A percentile compares a stretch with the other conserved stretches of the same genome.
Conservation (phyloP, 805 yeast species). For the Ogataea dorogensis region DNA sequence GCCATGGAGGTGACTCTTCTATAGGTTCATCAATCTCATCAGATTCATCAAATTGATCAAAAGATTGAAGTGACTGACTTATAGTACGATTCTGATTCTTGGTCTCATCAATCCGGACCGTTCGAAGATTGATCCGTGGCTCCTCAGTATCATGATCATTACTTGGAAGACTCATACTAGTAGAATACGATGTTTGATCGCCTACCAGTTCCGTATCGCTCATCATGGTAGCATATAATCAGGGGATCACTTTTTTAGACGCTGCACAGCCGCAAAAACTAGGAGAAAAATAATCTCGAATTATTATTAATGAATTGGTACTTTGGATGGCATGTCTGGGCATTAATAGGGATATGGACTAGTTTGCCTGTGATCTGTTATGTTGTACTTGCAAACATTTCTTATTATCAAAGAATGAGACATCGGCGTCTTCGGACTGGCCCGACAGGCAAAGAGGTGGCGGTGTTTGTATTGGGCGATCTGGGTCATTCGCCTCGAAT, state of each 20-base stretch:
- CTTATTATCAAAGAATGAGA: constrained; percentile 21
- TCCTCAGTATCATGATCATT: no score
- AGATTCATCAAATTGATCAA: no score
- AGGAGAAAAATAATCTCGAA: neutral
- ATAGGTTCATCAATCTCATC: no score
- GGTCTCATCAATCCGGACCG: constrained; percentile 13
- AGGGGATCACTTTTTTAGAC: constrained; percentile 2
- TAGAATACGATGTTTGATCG: constrained; percentile 18
- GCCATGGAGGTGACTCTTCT: no score
- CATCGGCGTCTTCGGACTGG: constrained; percentile 11
- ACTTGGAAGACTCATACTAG: neutral
- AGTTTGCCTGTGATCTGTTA: constrained; percentile 45
- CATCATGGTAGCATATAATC: neutral
- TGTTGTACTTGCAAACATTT: constrained; percentile 38
- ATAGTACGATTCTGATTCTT: constrained; percentile 5
- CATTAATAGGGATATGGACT: constrained; percentile 45
- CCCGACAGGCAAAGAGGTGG: constrained; percentile 48
- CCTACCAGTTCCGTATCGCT: constrained; percentile 16
- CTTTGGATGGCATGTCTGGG: constrained; percentile 42
- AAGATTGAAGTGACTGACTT: no score
- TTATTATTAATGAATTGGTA: constrained; percentile 6
- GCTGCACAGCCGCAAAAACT: constrained; percentile 12
- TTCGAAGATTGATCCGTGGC: constrained; percentile 8
- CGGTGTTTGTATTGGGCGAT: constrained; percentile 87
- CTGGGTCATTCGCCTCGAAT: constrained; percentile 94